Evolutionary conservation across 345 rosid species (phyloP).

Genomic region (Chamaenerion angustifolium): DNA sequence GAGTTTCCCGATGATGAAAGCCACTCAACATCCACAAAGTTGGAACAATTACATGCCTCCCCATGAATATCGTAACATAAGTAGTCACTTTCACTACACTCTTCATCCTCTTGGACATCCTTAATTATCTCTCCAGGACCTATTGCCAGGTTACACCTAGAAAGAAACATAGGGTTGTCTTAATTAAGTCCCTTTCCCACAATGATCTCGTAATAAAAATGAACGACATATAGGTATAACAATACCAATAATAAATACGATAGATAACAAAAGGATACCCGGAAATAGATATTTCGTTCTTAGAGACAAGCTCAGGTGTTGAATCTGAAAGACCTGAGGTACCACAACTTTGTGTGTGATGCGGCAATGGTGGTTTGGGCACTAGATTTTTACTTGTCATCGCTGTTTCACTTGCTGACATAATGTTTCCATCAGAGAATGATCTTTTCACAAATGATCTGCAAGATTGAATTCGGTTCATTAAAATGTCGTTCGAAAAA

Average conservation of each 20-base stretch:
- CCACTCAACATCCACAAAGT: slow-evolving; percentile 74
- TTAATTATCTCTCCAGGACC: slow-evolving; percentile 8
- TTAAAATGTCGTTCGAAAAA: background rate
- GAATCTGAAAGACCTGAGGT: slow-evolving; percentile 49
- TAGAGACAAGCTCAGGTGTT: slow-evolving; percentile 46
- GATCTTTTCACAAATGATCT: slow-evolving; percentile 76
- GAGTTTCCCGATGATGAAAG: slow-evolving; percentile 92
- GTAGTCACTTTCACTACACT: slow-evolving; percentile 31
- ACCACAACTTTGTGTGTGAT: slow-evolving; percentile 16
- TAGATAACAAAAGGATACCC: slow-evolving; percentile 28
- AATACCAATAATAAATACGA: background rate
- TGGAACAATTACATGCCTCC: slow-evolving; percentile 50
- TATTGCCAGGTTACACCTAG: too few relatives aligned
- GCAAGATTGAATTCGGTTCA: slow-evolving; percentile 2
- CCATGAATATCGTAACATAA: slow-evolving; percentile 42
- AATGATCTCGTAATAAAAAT: too few relatives aligned
- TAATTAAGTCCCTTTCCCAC: too few relatives aligned
- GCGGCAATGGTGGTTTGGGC: slow-evolving; percentile 23
- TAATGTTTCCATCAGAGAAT: slow-evolving; percentile 73
- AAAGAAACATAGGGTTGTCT: too few relatives aligned
- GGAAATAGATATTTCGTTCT: slow-evolving; percentile 24
- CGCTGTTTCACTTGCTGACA: slow-evolving; percentile 34
- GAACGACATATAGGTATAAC: too few relatives aligned
- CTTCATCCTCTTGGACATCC: slow-evolving; percentile 29
- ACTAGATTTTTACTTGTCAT: slow-evolving; percentile 18